These are phyloP conservation scores for Colletotrichum sp. DNA, from an alignment of 2,329 filamentous ascomycete species.

Conservation along the genomic window DNA sequence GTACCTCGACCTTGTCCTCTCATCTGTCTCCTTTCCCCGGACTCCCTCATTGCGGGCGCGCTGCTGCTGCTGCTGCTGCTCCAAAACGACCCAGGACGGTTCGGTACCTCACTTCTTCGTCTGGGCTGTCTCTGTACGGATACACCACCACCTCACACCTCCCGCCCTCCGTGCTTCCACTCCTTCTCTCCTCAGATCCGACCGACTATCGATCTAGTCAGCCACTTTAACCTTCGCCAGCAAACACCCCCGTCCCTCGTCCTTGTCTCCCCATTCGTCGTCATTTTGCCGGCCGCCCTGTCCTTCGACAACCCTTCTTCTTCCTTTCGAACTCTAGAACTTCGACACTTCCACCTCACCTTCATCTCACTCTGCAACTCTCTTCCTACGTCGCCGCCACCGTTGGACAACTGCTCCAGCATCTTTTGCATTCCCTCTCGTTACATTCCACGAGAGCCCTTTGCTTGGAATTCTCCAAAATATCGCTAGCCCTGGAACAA, in stretches of 20 bases:
- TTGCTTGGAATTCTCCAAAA: neutral
- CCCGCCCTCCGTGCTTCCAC: neutral
- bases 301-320: conserved; percentile 16
- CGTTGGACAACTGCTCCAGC: neutral
- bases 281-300: conserved; percentile 17
- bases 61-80: neutral
- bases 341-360: conserved; percentile 13
- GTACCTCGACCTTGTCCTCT: neutral
- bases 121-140: neutral
- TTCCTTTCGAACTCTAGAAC: conserved; percentile 22
- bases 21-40: neutral
- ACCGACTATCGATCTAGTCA: conserved; percentile 16
- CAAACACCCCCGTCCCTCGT: conserved; percentile 6
- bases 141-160: neutral
- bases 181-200: conserved; percentile 10
- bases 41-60: neutral
- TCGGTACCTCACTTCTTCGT: neutral
- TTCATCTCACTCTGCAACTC: neutral
- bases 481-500: conserved; percentile 1
- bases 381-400: neutral
- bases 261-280: conserved; percentile 16
- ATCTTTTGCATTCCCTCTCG: neutral
- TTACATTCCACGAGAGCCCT: neutral
- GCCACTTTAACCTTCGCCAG: conserved; percentile 20
- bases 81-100: neutral